phyloP scores from a whole-genome alignment of 164 flowering plant genomes.

The Magnolia officinalis region DNA sequence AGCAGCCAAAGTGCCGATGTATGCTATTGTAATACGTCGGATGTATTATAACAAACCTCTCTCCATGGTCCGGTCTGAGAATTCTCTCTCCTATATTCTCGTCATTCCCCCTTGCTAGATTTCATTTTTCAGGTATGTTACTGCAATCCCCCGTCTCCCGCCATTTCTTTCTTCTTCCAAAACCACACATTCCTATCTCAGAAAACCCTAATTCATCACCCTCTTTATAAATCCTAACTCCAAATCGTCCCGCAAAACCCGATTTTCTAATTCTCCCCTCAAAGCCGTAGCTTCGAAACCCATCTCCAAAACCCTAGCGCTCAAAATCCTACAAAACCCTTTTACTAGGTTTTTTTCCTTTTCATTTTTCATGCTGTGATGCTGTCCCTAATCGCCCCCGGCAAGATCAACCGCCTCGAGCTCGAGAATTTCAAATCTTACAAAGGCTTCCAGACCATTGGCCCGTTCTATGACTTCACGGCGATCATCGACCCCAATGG shows the following conservation, averaged over 20 bases:
- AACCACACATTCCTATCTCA: too few relatives aligned
- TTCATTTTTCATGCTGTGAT: constrained; percentile 26
- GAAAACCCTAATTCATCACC: too few relatives aligned
- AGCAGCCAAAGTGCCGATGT: too few relatives aligned
- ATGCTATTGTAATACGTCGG: too few relatives aligned
- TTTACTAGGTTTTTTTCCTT: neutral
- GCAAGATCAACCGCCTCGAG: constrained; percentile 76
- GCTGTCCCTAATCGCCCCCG: constrained; percentile 63
- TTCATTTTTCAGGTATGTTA: too few relatives aligned
- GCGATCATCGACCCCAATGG: constrained; percentile 98
- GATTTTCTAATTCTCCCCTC: too few relatives aligned
- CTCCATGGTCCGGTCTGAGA: neutral
- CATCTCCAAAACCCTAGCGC: neutral
- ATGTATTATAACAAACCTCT: too few relatives aligned
- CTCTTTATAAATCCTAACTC: too few relatives aligned
- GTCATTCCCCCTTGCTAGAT: too few relatives aligned
- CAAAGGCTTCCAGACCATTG: constrained; percentile 77
- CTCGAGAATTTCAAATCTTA: constrained; percentile 97
- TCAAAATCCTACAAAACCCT: constrained; percentile 2
- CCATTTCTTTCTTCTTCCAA: neutral
- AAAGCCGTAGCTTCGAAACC: too few relatives aligned
- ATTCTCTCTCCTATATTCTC: neutral
- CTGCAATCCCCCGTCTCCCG: neutral
- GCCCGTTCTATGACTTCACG: constrained; percentile 93
- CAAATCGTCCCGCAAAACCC: too few relatives aligned